A percentile compares a stretch with the other conserved stretches of the same genome.
phyloP scores from a whole-genome alignment of 768 basidiomycete genomes.

The Boletus rubescentipes region DNA sequence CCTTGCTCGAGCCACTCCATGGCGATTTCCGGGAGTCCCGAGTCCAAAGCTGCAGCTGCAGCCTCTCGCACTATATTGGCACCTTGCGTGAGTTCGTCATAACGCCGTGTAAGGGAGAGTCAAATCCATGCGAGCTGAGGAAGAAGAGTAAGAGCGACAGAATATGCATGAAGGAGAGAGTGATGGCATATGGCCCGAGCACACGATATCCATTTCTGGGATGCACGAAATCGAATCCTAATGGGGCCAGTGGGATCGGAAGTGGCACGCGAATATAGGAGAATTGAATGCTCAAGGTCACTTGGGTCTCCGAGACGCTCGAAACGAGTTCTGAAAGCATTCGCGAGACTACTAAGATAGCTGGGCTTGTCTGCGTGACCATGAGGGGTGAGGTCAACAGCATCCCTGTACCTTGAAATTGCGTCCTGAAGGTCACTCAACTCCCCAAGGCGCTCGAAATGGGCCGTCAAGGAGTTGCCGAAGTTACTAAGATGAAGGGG shows the following conservation, averaged over 20 bases:
- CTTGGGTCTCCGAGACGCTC: not conserved
- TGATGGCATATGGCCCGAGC: not conserved
- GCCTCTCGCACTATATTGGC: not conserved
- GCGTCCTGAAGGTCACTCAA: too few relatives aligned
- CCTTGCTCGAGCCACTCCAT: conserved; percentile 15
- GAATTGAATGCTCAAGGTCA: not conserved
- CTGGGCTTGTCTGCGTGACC: not conserved
- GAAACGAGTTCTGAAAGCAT: not conserved
- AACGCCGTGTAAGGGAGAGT: not conserved
- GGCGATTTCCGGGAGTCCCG: not conserved
- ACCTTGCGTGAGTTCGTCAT: not conserved
- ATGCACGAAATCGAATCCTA: not conserved
- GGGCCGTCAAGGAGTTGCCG: too few relatives aligned
- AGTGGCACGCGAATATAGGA: not conserved
- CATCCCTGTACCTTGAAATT: too few relatives aligned
- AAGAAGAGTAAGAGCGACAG: not conserved
- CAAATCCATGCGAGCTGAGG: not conserved
- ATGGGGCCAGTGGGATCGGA: not conserved
- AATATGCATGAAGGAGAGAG: not conserved
- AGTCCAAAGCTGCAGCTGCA: not conserved
- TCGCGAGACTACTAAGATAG: not conserved
- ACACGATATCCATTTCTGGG: not conserved
- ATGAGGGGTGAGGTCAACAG: too few relatives aligned
- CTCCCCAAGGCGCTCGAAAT: too few relatives aligned
- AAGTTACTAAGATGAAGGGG: too few relatives aligned